Evolutionary conservation across 148 eudicot genomes (phyloP), one percentile per base, ranked within the genome.

Genomic region (Talinum fruticosum): DNA sequence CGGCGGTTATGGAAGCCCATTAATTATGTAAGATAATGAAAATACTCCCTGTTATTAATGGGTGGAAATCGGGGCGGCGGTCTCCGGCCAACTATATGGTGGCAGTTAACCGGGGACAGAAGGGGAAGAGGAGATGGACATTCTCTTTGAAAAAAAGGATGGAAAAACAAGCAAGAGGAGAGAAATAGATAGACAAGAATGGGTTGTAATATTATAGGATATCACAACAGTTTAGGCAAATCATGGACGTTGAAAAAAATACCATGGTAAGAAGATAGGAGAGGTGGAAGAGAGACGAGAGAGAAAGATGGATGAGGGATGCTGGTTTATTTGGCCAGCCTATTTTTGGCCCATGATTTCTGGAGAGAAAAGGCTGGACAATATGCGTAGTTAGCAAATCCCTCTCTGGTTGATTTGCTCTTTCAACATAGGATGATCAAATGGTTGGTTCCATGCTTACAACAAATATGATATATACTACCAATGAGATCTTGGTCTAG

Each of bases 1-100:
- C 81, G 82, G 69, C 83, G 88, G 71, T 51, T 78, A 29, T 83
- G 81, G 69, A 77, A 78, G 30, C 83, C 88, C 90, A 87, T 87
- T 33, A 57, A 54, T 13, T 6, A 38, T n/a, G n/a, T 18, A 8
- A 62, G 15, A 62, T 26, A 62, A 62, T 10, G 15, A 62, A 8
- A 62, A 62, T 10, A 2, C 66, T 62, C 34, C 66, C 26, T 64
- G 16, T n/a, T 14, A 30, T 36, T 18, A 71, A 64, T 19, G 66
- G 69, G 53, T 66, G 54, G 32, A 30, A 33, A 73, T 36, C 28
- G 75, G 66, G 81, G 83, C 45, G 45, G 36, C 16, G 53, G 77
- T 57, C 71, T 76, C 79, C 76, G 72, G 79, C 81, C 28, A 64
- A 67, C 28, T 33, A 49, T 41, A 35, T 71, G 72, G 66, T 34